Evolutionary conservation across 2,329 filamentous ascomycete species (phyloP).

Genomic region (Aspergillus proliferans): DNA sequence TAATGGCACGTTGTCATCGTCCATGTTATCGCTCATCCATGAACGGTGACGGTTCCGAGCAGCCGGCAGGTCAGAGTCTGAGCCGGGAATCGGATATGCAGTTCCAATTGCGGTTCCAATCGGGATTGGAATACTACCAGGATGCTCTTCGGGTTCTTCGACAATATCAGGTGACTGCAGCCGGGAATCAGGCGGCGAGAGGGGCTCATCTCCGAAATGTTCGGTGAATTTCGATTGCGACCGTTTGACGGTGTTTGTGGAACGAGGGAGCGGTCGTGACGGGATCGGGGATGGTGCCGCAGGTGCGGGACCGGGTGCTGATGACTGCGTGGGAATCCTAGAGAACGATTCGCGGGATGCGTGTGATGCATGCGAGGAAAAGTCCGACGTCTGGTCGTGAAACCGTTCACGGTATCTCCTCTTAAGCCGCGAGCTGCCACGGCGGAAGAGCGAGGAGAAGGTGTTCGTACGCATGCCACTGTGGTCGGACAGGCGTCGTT

Average conservation of each 20-base stretch:
- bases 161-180: conserved; percentile 68
- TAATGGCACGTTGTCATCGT: conserved; percentile 45
- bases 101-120: conserved; percentile 10
- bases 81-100: conserved; percentile 18
- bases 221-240: conserved; percentile 89
- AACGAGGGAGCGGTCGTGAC: conserved; percentile 40
- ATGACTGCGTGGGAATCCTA: conserved; percentile 47
- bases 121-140: conserved; percentile 10
- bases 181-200: conserved; percentile 79
- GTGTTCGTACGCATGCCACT: conserved; percentile 43
- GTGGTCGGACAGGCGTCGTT: conserved; percentile 52
- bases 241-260: conserved; percentile 59
- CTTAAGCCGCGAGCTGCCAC: conserved; percentile 52
- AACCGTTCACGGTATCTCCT: conserved; percentile 46
- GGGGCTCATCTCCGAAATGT: conserved; percentile 77
- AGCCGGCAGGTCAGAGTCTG: conserved; percentile 25
- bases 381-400: conserved; percentile 62
- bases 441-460: conserved; percentile 71
- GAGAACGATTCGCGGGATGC: conserved; percentile 83
- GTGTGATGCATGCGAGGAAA: conserved; percentile 75
- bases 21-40: conserved; percentile 38
- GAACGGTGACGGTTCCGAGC: conserved; percentile 27
- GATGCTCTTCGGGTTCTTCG: conserved; percentile 22
- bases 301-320: conserved; percentile 25
- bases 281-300: conserved; percentile 25